These are phyloP conservation scores for Penicillium desertorum DNA, from an alignment of 495 filamentous ascomycete species.

Conservation along the genomic window DNA sequence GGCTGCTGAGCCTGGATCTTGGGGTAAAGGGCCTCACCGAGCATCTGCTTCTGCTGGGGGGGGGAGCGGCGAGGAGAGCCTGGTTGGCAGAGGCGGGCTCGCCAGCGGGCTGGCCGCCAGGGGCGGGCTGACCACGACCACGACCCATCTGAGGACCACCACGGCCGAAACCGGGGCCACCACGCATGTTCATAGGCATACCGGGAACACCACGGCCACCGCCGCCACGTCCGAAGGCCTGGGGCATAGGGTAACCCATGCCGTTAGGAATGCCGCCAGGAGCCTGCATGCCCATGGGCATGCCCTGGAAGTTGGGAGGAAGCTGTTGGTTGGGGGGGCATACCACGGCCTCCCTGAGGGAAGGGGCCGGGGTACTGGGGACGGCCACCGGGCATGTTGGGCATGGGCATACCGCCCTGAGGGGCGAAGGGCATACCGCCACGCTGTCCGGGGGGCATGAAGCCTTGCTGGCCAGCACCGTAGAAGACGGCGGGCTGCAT, in stretches of 20 bases:
- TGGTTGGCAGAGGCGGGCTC: constrained; percentile 34
- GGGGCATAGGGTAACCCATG: constrained; percentile 58
- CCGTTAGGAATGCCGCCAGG: constrained; percentile 55
- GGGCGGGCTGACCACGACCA: constrained; percentile 43
- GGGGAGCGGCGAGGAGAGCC: constrained; percentile 54
- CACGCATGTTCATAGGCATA: constrained; percentile 72
- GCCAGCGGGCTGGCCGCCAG: constrained; percentile 31
- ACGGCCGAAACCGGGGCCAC: constrained; percentile 61
- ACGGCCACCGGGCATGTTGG: constrained; percentile 75
- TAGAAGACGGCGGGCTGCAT: constrained; percentile 89
- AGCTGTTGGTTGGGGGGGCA: constrained; percentile 73
- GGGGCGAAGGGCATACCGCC: constrained; percentile 82
- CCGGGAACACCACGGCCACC: constrained; percentile 73
- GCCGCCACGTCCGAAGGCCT: constrained; percentile 64
- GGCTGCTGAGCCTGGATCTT: constrained; percentile 94
- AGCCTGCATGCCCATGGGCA: constrained; percentile 74
- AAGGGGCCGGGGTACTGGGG: constrained; percentile 79
- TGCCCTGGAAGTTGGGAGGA: constrained; percentile 76
- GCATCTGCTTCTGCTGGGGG: constrained; percentile 92
- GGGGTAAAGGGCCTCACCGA: constrained; percentile 95
- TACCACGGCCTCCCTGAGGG: constrained; percentile 81
- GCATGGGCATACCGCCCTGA: constrained; percentile 77
- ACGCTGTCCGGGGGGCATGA: constrained; percentile 71
- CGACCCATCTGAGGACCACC: constrained; percentile 55
- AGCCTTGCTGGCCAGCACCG: constrained; percentile 79